Percentiles rank a stretch among this genome's conserved stretches.
phyloP scores from a whole-genome alignment of 1,284 basidiomycete genomes.

The Caloboletus firmus region DNA sequence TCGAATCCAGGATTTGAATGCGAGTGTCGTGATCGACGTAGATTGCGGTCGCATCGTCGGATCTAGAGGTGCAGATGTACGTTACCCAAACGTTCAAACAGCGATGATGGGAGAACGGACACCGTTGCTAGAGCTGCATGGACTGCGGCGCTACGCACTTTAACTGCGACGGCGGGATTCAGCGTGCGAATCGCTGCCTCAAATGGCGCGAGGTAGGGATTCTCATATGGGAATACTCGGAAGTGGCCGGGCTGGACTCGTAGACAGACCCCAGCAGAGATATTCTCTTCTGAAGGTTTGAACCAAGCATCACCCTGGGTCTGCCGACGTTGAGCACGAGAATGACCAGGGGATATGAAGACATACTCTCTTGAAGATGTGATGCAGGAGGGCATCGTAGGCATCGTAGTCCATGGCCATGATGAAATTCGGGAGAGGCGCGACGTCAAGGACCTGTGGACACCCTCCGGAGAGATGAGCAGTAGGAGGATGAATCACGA shows the following conservation, averaged over 20 bases:
- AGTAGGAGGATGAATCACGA: slow-evolving; percentile 2
- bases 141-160: slow-evolving; percentile 75
- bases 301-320: slow-evolving; percentile 61
- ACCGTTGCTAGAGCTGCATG: slow-evolving; percentile 68
- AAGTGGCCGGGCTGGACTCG: slow-evolving; percentile 61
- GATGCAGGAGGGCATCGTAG: slow-evolving; percentile 36
- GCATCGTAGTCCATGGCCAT: slow-evolving; percentile 39
- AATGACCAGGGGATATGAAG: background rate
- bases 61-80: slow-evolving; percentile 33
- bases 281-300: slow-evolving; percentile 46
- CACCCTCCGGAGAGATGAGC: background rate
- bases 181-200: slow-evolving; percentile 69
- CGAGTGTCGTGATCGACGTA: slow-evolving; percentile 70
- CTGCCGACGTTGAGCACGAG: slow-evolving; percentile 23
- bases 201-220: slow-evolving; percentile 62
- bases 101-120: slow-evolving; percentile 41
- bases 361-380: slow-evolving; percentile 32
- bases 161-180: slow-evolving; percentile 80
- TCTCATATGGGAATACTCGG: slow-evolving; percentile 74
- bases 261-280: slow-evolving; percentile 61
- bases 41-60: slow-evolving; percentile 47
- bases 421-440: slow-evolving; percentile 10
- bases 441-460: slow-evolving; percentile 20
- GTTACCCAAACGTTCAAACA: background rate
- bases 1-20: slow-evolving; percentile 70